Evolutionary conservation across 2,329 filamentous ascomycete species (phyloP).

Genomic region (Alternaria rosae): DNA sequence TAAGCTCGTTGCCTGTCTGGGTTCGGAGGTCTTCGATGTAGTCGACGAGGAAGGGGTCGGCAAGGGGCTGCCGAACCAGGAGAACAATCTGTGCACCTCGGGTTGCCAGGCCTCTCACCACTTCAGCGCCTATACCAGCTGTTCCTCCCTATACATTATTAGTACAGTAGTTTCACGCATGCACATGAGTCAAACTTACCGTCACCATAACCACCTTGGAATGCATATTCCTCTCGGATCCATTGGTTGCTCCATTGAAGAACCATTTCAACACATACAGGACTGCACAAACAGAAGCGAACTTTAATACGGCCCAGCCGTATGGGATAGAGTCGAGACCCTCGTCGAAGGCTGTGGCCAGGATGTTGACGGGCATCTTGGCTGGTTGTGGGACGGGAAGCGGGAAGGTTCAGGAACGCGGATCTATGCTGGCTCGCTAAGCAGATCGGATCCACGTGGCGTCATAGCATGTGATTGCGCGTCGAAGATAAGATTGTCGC

Average conservation of each 20-base stretch:
- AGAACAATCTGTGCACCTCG: constrained; percentile 91
- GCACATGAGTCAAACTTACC: constrained; percentile 54
- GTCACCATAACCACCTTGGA: constrained; percentile 94
- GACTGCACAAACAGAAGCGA: constrained; percentile 60
- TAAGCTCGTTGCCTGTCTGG: constrained; percentile 79
- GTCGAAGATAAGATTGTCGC: constrained; percentile 17
- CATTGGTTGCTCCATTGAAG: constrained; percentile 77
- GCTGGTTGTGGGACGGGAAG: constrained; percentile 28
- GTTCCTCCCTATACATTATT: constrained; percentile 73
- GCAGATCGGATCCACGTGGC: constrained; percentile 30
- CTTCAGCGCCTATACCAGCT: constrained; percentile 84
- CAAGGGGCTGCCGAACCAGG: constrained; percentile 80
- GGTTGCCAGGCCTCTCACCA: constrained; percentile 75
- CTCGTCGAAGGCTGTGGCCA: constrained; percentile 61
- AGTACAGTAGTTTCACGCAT: constrained; percentile 7
- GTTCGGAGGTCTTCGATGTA: constrained; percentile 88
- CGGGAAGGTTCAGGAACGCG: constrained; percentile 26
- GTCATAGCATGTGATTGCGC: constrained; percentile 42
- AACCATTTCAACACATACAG: constrained; percentile 74
- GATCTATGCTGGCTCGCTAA: constrained; percentile 36
- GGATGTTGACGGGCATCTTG: constrained; percentile 68
- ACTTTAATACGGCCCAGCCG: constrained; percentile 61
- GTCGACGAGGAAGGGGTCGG: constrained; percentile 88
- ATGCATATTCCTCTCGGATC: constrained; percentile 83
- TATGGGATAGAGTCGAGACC: constrained; percentile 64